Percentiles rank a stretch among this genome's conserved stretches.
Evolutionary conservation across 225 moss, liverwort and hornwort genomes (phyloP).

Genomic region (Asterella californica): DNA sequence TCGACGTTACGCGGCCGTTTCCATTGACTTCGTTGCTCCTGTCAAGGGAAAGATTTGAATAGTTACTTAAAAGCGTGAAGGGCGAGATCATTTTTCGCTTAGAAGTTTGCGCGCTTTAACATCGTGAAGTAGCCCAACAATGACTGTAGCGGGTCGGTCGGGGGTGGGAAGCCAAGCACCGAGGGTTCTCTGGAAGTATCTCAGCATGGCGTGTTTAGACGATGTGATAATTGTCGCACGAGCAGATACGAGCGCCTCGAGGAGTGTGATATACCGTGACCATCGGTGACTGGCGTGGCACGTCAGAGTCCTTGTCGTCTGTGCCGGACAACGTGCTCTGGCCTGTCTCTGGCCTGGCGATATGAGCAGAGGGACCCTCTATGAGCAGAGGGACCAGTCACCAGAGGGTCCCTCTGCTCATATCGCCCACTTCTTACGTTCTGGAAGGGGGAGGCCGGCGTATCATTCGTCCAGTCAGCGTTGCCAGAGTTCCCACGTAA

Average conservation of each 20-base stretch:
- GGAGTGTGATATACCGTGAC: not conserved
- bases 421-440: not conserved
- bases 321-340: not conserved
- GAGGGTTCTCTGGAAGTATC: no score
- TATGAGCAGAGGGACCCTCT: no score
- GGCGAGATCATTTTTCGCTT: not conserved
- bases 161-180: no score
- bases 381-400: not conserved
- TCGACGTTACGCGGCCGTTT: not conserved
- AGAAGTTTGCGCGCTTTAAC: not conserved
- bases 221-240: not conserved
- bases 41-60: not conserved
- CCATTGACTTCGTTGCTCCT: not conserved
- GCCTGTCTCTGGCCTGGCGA: no score
- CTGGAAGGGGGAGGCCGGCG: not conserved
- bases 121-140: not conserved
- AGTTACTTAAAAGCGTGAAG: not conserved
- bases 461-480: not conserved
- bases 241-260: not conserved
- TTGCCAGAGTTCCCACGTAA: not conserved
- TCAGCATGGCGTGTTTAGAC: not conserved
- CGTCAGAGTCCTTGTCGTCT: not conserved
- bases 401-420: not conserved
- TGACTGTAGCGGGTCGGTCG: not conserved
- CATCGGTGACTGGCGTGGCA: not conserved